Percentiles rank a stretch among this genome's conserved stretches.
Conservation (phyloP, 2,329 filamentous ascomycete species). For the Cylindrodendrum hubeiense region DNA sequence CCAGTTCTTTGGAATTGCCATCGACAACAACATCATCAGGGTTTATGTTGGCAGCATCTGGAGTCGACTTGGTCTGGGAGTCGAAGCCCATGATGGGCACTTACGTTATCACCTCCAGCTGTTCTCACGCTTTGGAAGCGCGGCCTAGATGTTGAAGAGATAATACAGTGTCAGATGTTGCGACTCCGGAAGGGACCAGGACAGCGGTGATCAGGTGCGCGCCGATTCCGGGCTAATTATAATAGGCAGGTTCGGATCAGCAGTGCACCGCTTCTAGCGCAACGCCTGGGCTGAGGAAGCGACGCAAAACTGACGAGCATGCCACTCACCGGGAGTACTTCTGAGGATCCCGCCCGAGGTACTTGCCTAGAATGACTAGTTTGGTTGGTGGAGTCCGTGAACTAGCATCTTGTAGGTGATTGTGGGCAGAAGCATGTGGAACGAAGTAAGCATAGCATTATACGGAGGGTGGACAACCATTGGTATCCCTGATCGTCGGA, state of each 20-base stretch:
- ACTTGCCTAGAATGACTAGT: no score
- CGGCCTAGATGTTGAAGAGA: neutral
- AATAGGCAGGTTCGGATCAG: neutral
- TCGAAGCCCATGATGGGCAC: slow-evolving; percentile 19
- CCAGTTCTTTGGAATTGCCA: slow-evolving; percentile 23
- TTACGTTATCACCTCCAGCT: neutral
- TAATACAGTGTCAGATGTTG: neutral
- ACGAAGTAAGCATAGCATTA: no score
- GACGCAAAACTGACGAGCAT: no score
- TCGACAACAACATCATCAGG: slow-evolving; percentile 1
- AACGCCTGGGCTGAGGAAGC: no score
- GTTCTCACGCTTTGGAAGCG: neutral
- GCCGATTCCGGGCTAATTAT: neutral
- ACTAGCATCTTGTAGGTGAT: no score
- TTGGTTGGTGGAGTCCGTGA: no score
- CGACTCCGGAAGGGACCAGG: neutral
- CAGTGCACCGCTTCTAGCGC: no score
- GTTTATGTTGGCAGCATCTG: neutral
- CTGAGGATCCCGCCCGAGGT: no score
- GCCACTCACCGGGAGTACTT: no score
- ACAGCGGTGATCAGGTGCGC: neutral
- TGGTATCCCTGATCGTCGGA: neutral
- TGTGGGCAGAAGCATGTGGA: no score
- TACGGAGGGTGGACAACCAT: no score
- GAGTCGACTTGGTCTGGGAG: slow-evolving; percentile 11